Conservation (phyloP, 83 land plant species). For the Diphasiastrum complanatum region DNA sequence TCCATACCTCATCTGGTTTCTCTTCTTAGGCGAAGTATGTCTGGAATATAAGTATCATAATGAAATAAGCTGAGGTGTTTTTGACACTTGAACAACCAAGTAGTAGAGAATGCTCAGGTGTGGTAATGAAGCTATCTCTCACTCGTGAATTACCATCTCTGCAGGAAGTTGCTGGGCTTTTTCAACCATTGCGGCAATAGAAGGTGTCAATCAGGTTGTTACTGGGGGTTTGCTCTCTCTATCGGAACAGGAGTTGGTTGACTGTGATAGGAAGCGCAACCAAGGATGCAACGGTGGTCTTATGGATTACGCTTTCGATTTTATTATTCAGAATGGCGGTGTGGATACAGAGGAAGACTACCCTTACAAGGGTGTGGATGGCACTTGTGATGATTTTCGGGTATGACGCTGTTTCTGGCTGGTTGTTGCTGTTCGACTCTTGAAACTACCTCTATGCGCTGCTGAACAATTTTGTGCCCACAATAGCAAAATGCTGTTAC, state of each 20-base stretch:
- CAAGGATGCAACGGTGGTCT: conserved; percentile 35
- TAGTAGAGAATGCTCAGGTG: neutral
- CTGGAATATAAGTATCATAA: no score
- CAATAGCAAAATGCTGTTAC: no score
- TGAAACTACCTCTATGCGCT: no score
- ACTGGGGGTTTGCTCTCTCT: conserved; percentile 38
- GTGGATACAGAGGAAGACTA: conserved; percentile 20
- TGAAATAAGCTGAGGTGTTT: no score
- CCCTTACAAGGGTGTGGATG: conserved; percentile 20
- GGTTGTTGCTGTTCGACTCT: no score
- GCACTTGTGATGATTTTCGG: neutral
- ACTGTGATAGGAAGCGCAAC: conserved; percentile 32
- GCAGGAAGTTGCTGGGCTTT: conserved; percentile 55
- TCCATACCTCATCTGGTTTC: no score
- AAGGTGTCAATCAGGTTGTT: conserved; percentile 46
- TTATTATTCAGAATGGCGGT: conserved; percentile 19
- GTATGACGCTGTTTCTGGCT: no score
- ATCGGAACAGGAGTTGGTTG: conserved; percentile 59
- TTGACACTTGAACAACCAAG: no score
- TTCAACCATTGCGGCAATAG: conserved; percentile 41
- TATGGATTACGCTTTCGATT: conserved; percentile 27
- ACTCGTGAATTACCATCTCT: neutral
- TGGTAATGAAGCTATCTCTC: neutral
- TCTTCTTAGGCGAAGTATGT: no score
- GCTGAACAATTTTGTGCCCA: no score